Conservation (phyloP, 2,329 filamentous ascomycete species). For the Fusarium devonianum region DNA sequence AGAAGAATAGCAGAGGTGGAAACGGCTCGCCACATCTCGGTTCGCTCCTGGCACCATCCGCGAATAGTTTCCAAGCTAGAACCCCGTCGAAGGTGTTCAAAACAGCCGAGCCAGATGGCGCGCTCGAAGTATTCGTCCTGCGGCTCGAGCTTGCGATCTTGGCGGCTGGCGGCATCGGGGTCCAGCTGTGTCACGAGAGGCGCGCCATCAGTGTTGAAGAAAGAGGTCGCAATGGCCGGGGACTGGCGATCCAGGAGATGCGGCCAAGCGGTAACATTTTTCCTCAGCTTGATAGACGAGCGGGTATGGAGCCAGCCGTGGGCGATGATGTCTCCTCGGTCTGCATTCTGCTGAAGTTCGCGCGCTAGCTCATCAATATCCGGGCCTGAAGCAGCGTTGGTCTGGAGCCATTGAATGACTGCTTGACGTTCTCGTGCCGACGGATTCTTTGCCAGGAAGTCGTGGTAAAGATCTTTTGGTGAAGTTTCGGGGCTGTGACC, state of each 20-base stretch:
- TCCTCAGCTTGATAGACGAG: slow-evolving; percentile 87
- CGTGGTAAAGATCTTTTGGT: slow-evolving; percentile 61
- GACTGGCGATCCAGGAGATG: slow-evolving; percentile 70
- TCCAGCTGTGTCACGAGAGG: slow-evolving; percentile 86
- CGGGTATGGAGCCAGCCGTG: slow-evolving; percentile 94
- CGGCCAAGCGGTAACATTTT: slow-evolving; percentile 75
- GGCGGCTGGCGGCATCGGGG: slow-evolving; percentile 85
- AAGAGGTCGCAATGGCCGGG: slow-evolving; percentile 61
- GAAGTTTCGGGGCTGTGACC: slow-evolving; percentile 18
- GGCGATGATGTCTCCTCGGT: slow-evolving; percentile 81
- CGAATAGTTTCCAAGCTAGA: slow-evolving; percentile 75
- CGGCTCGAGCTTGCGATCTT: slow-evolving; percentile 76
- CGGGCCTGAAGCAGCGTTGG: slow-evolving; percentile 72
- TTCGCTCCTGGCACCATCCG: slow-evolving; percentile 85
- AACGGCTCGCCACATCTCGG: slow-evolving; percentile 88
- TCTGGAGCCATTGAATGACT: slow-evolving; percentile 86
- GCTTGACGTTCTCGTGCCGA: slow-evolving; percentile 79
- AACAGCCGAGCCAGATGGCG: slow-evolving; percentile 92
- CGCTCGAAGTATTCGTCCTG: slow-evolving; percentile 90
- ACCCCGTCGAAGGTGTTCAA: slow-evolving; percentile 90
- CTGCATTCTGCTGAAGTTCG: slow-evolving; percentile 77
- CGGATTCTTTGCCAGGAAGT: slow-evolving; percentile 77
- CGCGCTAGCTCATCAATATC: slow-evolving; percentile 79
- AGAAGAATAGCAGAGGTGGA: slow-evolving; percentile 78
- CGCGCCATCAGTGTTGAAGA: slow-evolving; percentile 66